phyloP scores from a whole-genome alignment of 768 basidiomycete species.

The Agrocybe pediades region DNA sequence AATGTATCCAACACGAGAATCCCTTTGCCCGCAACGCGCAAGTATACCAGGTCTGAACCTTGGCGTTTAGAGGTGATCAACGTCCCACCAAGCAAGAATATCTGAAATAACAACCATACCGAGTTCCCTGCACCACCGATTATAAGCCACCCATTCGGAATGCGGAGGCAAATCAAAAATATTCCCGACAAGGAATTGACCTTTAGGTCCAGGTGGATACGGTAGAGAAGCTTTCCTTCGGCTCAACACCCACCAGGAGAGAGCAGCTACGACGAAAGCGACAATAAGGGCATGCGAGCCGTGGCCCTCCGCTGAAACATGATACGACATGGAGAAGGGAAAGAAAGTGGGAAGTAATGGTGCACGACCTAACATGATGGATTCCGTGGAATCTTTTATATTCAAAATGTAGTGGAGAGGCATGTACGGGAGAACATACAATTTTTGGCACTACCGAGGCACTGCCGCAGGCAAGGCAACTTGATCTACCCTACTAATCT shows the following conservation, averaged over 20 bases:
- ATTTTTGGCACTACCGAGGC: too few relatives aligned
- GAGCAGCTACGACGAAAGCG: background rate
- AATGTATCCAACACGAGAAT: background rate
- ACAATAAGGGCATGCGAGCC: too few relatives aligned
- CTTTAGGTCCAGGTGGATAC: conserved; percentile 30
- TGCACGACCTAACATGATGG: too few relatives aligned
- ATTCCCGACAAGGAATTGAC: conserved; percentile 27
- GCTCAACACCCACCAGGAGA: too few relatives aligned
- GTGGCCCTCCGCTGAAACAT: too few relatives aligned
- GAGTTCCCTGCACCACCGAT: conserved; percentile 18
- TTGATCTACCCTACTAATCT: too few relatives aligned
- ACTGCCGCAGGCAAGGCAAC: too few relatives aligned
- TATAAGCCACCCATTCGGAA: conserved; percentile 23
- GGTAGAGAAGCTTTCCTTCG: conserved; percentile 6
- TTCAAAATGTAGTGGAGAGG: too few relatives aligned
- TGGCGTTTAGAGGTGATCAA: background rate
- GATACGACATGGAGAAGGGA: too few relatives aligned
- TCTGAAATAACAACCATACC: background rate
- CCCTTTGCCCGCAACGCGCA: background rate
- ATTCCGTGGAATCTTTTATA: too few relatives aligned
- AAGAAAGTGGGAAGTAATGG: too few relatives aligned
- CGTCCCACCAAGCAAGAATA: background rate
- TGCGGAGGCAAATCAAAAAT: conserved; percentile 22
- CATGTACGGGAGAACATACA: too few relatives aligned
- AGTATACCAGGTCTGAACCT: conserved; percentile 3